These are phyloP conservation scores for Tillandsia leiboldiana DNA, from an alignment of 176 grass and related monocot genomes.

Conservation along the genomic window DNA sequence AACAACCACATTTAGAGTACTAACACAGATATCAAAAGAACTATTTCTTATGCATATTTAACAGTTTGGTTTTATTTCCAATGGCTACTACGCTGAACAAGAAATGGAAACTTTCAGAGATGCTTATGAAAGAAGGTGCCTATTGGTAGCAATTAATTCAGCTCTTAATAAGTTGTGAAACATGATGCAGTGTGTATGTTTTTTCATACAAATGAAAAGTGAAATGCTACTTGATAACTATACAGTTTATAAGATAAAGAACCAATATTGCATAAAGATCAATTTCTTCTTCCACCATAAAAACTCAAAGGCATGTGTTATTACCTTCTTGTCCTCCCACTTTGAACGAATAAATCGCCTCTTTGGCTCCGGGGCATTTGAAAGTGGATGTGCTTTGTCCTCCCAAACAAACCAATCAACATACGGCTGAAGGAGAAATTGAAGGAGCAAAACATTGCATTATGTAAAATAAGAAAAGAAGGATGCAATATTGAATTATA, in stretches of 20 bases:
- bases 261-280: conserved; percentile 7
- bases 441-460: background rate
- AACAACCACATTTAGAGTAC: too few relatives aligned
- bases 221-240: too few relatives aligned
- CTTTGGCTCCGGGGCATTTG: conserved; percentile 94
- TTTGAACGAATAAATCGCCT: conserved; percentile 94
- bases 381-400: conserved; percentile 90
- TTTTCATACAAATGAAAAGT: too few relatives aligned
- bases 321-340: conserved; percentile 96
- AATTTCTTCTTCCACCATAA: conserved; percentile 1
- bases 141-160: too few relatives aligned
- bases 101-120: too few relatives aligned
- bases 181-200: too few relatives aligned
- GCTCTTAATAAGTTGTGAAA: too few relatives aligned
- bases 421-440: conserved; percentile 46
- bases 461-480: background rate
- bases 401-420: conserved; percentile 98
- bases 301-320: background rate
- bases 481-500: background rate
- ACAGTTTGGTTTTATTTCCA: too few relatives aligned
- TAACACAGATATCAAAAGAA: too few relatives aligned
- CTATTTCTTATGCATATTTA: too few relatives aligned
- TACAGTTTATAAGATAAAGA: conserved; percentile 2
- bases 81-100: too few relatives aligned
- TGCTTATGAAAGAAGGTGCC: too few relatives aligned